Percentiles rank a stretch among this genome's conserved stretches.
These are phyloP conservation scores for Gymnopus androsaceus DNA, from an alignment of 1,284 basidiomycete genomes.

Conservation along the genomic window DNA sequence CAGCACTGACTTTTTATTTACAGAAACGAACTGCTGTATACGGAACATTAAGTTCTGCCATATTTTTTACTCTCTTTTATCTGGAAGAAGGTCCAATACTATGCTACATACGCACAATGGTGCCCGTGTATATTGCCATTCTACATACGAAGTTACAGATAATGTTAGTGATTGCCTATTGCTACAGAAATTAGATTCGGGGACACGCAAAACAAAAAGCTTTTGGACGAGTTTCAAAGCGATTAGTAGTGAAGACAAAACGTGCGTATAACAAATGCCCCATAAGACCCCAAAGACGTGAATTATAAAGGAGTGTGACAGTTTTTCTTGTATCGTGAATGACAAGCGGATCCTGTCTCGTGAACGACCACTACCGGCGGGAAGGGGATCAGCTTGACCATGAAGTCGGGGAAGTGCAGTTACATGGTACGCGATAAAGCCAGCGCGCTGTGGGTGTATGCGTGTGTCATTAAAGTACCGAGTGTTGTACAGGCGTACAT, in stretches of 20 bases:
- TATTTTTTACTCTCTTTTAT: too few relatives aligned
- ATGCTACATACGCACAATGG: constrained; percentile 11
- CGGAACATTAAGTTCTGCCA: too few relatives aligned
- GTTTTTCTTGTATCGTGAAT: constrained; percentile 52
- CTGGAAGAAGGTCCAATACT: too few relatives aligned
- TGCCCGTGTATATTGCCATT: constrained; percentile 13
- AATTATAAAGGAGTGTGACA: constrained; percentile 27
- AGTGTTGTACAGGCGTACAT: neutral
- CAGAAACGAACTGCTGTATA: too few relatives aligned
- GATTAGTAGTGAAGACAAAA: constrained; percentile 5
- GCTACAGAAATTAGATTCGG: constrained; percentile 7
- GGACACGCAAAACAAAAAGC: constrained; percentile 5
- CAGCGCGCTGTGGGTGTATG: constrained; percentile 23
- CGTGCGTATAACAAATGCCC: constrained; percentile 7
- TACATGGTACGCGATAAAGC: constrained; percentile 11
- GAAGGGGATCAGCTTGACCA: constrained; percentile 21
- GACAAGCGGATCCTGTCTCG: constrained; percentile 39
- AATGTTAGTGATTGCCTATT: constrained; percentile 8
- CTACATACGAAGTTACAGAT: constrained; percentile 14
- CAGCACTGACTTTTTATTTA: too few relatives aligned
- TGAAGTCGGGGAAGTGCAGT: constrained; percentile 20
- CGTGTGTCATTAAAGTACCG: constrained; percentile 19
- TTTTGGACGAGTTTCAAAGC: constrained; percentile 1
- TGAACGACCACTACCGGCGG: constrained; percentile 22
- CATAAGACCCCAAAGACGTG: constrained; percentile 9